Base-by-base conservation (phyloP, 2,329 filamentous ascomycete species). In the Xylaria arbuscula region DNA sequence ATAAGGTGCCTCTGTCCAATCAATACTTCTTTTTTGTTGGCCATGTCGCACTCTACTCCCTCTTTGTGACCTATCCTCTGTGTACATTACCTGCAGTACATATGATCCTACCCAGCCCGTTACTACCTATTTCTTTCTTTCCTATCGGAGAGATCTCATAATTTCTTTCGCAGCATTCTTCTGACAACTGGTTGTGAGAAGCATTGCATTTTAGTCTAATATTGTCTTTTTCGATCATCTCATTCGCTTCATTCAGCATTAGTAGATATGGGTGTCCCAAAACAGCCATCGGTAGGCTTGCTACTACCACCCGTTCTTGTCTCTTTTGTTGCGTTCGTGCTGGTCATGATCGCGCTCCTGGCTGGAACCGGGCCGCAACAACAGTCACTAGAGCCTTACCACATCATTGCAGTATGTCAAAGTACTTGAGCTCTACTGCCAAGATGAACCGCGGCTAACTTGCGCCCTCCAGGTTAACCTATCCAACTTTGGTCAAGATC, bases 401-500 rank as follows among this genome's bases (percentile, higher is more conserved):
- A 82, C 40, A 75, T 83, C 45, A 76, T 82, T 36, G 77, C 79
- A 54, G 80, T 81, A 72, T 60, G 80, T 75, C 36, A 19, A 13
- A 36, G 11, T 19, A 24, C 2, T 45, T n/a, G 17, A 57, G 34
- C 6, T 10, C 3, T 7, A 2, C 11, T 17, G n/a, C 4, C 15
- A 5, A n/a, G 11, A n/a, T 8, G n/a, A 7, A 19, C 19, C 5
- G 32, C 15, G n/a, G 45, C 64, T 68, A 42, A 70, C 62, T 1
- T 8, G 11, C 17, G 40, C 15, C 8, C 19, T 32, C 3, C 58
- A 83, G 81, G 77, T 83, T 68, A 83, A 83, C 75, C 81, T 81
- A 66, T 81, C 81, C 19, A 73, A 75, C 15, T 78, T 83, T 40
- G 82, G 81, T 34, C 77, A 80, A 50, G 78, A 81, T 59, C 76